Evolutionary conservation across 805 yeast species (phyloP), one percentile per base, ranked within the genome.

Genomic region (Hanseniaspora taiwanica): DNA sequence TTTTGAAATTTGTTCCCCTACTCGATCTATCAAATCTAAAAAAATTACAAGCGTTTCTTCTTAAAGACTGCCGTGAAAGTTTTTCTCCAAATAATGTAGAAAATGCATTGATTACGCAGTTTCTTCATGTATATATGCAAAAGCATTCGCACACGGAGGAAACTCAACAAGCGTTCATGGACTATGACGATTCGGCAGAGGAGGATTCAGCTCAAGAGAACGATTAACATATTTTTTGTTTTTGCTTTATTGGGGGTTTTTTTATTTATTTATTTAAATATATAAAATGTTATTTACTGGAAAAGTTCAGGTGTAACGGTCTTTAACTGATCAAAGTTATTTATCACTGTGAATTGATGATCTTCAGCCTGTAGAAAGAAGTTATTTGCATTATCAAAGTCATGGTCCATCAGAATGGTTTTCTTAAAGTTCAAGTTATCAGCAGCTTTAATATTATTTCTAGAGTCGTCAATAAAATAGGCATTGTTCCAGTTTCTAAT

Each of bases 401-500:
- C 65, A 56, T 89, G 96, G n/a, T 81, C 74, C 47, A 72, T 76
- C 52, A 83, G 91, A 31, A 81, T 64, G 4, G 81, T 74, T 40
- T 72, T 68, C 14, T 75, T 76, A 74, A 89, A 81, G 1, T 91
- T 94, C 40, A 78, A 64, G 14, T 69, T 57, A 23, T 66, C 58
- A 1, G 96, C 94, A 0, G 91, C 84, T 41, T 67, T 68, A 35
- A 84, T 79, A 52, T 89, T 89, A 40, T 76, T 65, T 38, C 74
- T 81, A 42, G 94, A 79, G 58, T 89, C 98, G 59, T 89, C 98
- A 10, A 89, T 76, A 53, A 83, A 91, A 58, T 78, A 80, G 13
- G 76, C 78, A 46, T 66, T 69, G 47, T 46, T 37, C 40, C 69
- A 60, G 42, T 65, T 62, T 10, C 74, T 72, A 32, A 58, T 39